These are phyloP conservation scores for Neurospora sp. DNA, from an alignment of 495 filamentous ascomycete species.

Conservation along the genomic window DNA sequence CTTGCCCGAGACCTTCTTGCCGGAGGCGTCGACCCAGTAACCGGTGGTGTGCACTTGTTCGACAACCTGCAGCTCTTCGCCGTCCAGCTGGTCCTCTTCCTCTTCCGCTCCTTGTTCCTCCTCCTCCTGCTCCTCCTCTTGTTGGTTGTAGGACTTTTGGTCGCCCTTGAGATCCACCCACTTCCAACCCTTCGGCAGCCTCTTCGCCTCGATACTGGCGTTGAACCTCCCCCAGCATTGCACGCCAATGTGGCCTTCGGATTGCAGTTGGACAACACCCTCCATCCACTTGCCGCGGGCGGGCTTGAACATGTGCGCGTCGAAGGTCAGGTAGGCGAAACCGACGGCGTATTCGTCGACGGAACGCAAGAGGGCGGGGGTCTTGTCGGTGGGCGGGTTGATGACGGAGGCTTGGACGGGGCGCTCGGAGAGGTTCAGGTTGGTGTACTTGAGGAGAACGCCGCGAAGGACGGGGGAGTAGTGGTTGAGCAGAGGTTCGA, in stretches of 20 bases:
- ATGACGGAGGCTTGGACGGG: conserved; percentile 25
- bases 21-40: conserved; percentile 34
- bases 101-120: conserved; percentile 7
- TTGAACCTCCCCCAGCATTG: conserved; percentile 43
- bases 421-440: conserved; percentile 34
- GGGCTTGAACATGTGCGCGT: conserved; percentile 36
- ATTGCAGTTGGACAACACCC: conserved; percentile 37
- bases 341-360: conserved; percentile 37
- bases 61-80: conserved; percentile 22
- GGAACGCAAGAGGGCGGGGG: conserved; percentile 26
- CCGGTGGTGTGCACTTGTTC: conserved; percentile 40
- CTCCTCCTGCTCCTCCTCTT: conserved; percentile 10
- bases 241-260: conserved; percentile 38
- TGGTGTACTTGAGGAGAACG: conserved; percentile 36
- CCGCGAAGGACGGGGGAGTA: conserved; percentile 36
- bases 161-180: conserved; percentile 34
- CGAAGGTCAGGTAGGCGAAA: conserved; percentile 38
- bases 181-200: conserved; percentile 35
- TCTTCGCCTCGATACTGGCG: conserved; percentile 37
- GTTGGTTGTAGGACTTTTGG: conserved; percentile 3
- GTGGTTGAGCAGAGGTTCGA: conserved; percentile 35
- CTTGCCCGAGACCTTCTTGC: conserved; percentile 29
- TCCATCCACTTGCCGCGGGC: conserved; percentile 39
- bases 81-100: conserved; percentile 18
- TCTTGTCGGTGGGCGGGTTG: conserved; percentile 28